Evolutionary conservation across 179 eudicot genomes (phyloP), one percentile per base, ranked within the genome.

Genomic region (Pouteria campechiana): DNA sequence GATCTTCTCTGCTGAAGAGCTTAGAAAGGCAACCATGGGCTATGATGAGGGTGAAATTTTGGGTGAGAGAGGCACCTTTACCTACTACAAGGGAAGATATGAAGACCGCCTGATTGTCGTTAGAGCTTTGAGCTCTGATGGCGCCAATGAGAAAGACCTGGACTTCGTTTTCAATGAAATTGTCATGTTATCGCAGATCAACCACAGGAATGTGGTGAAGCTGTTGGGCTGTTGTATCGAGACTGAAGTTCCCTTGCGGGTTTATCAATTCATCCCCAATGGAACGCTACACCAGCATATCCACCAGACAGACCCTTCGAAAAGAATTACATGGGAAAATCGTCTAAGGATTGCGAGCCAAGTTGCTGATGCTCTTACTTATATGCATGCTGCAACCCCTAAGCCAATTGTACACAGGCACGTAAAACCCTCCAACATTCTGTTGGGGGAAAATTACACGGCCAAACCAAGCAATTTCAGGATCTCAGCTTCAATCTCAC

Each of bases 391-490:
- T 16, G 60, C 71, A 0, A 61, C 68, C 2, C 54, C 35, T 32
- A 61, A 50, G 7, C 76, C 76, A 1, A 60, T 70, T 14, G 60
- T 55, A 34, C 76, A 70, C 39, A 58, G 65, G 1, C 65, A 70
- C 8, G 68, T 61, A 35, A 70, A 70, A 40, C 37, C 72, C 6
- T 61, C 68, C 29, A 70, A 70, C 41, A 70, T 65, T 20, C 37
- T 70, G 18, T 57, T 64, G 0, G 71, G 64, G 8, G 67, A 60
- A 4, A 55, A 47, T 0, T 50, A 36, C 0, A 54, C 55, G 9
- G 67, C 75, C 3, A 69, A 70, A 50, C 61, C 64, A 8, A 52
- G 65, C 0, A 62, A 70, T 40, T 70, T 70, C 23, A 72, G 76
- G 44, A 53, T 64, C 1, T 70, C 72, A 0, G 57, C 58, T 44